A percentile compares a stretch with the other conserved stretches of the same genome.
Evolutionary conservation across 805 yeast species (phyloP).

Genomic region (Starmerella apicola): DNA sequence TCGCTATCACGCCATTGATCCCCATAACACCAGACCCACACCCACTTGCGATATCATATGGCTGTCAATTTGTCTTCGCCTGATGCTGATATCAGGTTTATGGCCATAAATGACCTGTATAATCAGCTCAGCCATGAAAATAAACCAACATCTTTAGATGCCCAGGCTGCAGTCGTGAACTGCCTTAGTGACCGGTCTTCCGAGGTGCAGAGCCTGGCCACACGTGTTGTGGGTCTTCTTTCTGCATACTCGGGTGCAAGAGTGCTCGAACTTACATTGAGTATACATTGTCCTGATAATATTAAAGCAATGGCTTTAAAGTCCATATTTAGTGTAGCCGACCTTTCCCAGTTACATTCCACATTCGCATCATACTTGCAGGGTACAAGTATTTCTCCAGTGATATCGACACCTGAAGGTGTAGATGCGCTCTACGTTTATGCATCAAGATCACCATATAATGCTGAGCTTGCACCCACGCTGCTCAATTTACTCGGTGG

Average conservation of each 20-base stretch:
- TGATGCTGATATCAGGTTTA: slow-evolving; percentile 72
- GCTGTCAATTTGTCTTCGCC: slow-evolving; percentile 22
- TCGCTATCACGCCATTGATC: too few relatives aligned
- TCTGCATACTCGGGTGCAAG: slow-evolving; percentile 12
- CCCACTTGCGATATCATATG: too few relatives aligned
- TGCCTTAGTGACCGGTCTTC: slow-evolving; percentile 49
- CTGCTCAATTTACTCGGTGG: not conserved
- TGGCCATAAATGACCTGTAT: slow-evolving; percentile 58
- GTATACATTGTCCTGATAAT: slow-evolving; percentile 21
- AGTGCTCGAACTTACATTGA: slow-evolving; percentile 22
- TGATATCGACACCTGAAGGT: slow-evolving; percentile 6
- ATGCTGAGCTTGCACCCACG: not conserved
- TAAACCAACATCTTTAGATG: too few relatives aligned
- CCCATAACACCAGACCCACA: too few relatives aligned
- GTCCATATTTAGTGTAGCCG: slow-evolving; percentile 5
- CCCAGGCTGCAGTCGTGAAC: slow-evolving; percentile 30
- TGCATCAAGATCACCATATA: not conserved
- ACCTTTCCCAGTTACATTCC: slow-evolving; percentile 20
- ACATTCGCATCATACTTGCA: not conserved
- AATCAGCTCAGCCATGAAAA: slow-evolving; percentile 6
- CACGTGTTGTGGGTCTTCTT: slow-evolving; percentile 41
- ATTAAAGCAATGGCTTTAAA: slow-evolving; percentile 8
- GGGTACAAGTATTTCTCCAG: not conserved
- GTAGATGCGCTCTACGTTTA: slow-evolving; percentile 3
- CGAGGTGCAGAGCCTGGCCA: slow-evolving; percentile 65